These are phyloP conservation scores for Schizonepeta tenuifolia DNA, from an alignment of 257 asterid genomes.

Conservation along the genomic window DNA sequence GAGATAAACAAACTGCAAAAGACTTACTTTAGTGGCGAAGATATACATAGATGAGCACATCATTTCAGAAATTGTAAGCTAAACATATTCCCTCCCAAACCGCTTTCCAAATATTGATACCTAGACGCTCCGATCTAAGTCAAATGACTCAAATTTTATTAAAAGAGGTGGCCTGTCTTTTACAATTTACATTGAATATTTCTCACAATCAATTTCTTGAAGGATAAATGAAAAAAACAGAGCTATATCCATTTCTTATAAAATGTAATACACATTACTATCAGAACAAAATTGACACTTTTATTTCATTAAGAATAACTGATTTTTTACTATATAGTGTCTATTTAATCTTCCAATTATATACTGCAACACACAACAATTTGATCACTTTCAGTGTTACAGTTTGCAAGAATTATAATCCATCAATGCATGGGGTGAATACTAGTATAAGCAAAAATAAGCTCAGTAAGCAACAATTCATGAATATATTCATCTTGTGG, in stretches of 20 bases:
- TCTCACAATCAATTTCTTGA: not conserved
- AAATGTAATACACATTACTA: not conserved
- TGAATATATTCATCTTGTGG: conserved; percentile 19
- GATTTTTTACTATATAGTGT: not conserved
- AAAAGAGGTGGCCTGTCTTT: not conserved
- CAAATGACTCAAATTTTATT: not conserved
- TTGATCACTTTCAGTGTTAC: not conserved
- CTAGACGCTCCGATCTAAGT: not conserved
- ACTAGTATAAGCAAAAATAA: not conserved
- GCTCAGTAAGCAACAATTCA: conserved; percentile 19
- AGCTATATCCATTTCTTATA: not conserved
- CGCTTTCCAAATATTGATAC: not conserved
- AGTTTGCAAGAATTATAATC: not conserved
- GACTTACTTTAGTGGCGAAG: conserved; percentile 17
- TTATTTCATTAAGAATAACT: not conserved
- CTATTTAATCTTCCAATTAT: not conserved
- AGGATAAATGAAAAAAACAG: not conserved
- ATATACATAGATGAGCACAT: not conserved
- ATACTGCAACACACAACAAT: not conserved
- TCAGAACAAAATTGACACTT: not conserved
- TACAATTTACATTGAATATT: not conserved
- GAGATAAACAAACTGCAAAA: conserved; percentile 92
- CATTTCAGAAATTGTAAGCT: not conserved
- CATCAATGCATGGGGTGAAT: not conserved
- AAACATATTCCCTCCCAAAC: not conserved